Percentiles rank a stretch among this genome's conserved stretches.
These are phyloP conservation scores for Magnolia officinalis DNA, from an alignment of 164 flowering plant species.

Conservation along the genomic window DNA sequence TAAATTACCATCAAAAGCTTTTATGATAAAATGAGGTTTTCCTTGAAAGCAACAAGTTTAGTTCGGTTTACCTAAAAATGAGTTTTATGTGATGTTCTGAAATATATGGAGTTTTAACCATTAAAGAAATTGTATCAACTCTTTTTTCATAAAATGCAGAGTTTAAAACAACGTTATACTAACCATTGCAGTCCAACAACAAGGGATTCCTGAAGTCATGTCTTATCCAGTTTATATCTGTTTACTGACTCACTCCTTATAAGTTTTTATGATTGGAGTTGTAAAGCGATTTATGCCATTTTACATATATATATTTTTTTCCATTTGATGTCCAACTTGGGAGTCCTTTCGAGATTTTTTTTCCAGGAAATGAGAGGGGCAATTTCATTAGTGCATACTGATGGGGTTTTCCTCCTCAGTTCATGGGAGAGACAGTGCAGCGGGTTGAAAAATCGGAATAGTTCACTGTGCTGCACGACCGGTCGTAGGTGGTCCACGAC, in stretches of 20 bases:
- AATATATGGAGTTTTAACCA: too few species aligned
- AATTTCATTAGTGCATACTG: conserved; percentile 70
- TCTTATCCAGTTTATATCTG: neutral
- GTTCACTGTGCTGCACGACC: too few species aligned
- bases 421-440: too few species aligned
- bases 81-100: too few species aligned
- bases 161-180: too few species aligned
- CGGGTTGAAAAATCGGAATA: too few species aligned
- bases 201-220: neutral
- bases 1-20: neutral
- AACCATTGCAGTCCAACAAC: too few species aligned
- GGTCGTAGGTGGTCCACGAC: too few species aligned
- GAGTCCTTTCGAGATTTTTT: conserved; percentile 91
- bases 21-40: neutral
- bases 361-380: conserved; percentile 82
- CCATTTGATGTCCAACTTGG: conserved; percentile 62
- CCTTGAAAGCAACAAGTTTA: neutral
- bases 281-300: neutral
- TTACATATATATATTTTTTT: neutral
- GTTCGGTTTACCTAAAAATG: neutral
- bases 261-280: neutral
- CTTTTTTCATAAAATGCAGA: too few species aligned
- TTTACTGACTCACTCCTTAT: neutral
- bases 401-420: too few species aligned
- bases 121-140: too few species aligned